These are phyloP conservation scores for Mariannaea elegans DNA, from an alignment of 2,329 filamentous ascomycete species.

Conservation along the genomic window DNA sequence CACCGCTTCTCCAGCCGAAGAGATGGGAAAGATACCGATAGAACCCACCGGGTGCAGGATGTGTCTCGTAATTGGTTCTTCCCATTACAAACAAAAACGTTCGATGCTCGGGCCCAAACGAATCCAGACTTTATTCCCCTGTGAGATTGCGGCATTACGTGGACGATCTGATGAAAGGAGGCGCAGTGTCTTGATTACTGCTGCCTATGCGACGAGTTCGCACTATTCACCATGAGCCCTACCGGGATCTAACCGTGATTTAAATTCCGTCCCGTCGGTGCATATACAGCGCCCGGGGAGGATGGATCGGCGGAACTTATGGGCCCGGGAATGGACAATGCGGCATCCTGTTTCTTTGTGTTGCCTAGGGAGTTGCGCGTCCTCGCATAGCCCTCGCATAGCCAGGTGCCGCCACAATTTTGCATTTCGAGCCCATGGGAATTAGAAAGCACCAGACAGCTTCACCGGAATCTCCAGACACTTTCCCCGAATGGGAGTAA, in stretches of 20 bases:
- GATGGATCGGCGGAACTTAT: background rate
- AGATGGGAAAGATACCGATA: too few relatives aligned
- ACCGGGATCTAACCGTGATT: background rate
- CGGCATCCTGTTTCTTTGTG: background rate
- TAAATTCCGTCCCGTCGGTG: conserved; percentile 2
- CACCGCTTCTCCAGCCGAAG: too few relatives aligned
- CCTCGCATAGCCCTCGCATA: background rate
- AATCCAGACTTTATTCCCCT: background rate
- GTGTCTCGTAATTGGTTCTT: too few relatives aligned
- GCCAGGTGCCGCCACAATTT: background rate
- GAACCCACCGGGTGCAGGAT: too few relatives aligned
- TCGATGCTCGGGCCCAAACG: background rate
- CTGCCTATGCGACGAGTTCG: background rate
- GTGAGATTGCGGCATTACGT: conserved; percentile 7
- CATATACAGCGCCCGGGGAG: background rate
- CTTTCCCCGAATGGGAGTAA: background rate
- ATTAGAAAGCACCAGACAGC: background rate
- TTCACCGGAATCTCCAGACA: conserved; percentile 5
- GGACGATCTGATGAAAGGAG: background rate
- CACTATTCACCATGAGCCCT: background rate
- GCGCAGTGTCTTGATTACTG: background rate
- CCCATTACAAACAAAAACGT: background rate
- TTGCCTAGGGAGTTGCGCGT: conserved; percentile 15
- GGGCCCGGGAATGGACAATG: background rate
- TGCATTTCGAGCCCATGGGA: background rate